These are phyloP conservation scores for Diplosphaera chodatii DNA, from an alignment of 139 green algal species.

Conservation along the genomic window DNA sequence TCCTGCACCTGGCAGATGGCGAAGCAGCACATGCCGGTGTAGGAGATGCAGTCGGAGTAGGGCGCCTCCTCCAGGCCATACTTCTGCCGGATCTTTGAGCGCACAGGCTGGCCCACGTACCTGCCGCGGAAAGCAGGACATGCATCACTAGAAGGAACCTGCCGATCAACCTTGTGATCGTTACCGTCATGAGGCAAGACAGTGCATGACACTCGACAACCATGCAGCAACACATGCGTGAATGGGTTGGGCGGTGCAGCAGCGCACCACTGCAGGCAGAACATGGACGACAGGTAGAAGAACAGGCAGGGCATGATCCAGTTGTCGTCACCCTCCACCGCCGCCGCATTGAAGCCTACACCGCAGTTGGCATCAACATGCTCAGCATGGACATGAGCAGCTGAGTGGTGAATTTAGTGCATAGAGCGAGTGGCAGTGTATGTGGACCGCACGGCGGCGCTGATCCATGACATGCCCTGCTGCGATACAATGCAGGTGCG, in stretches of 20 bases:
- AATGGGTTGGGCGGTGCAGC: too few species aligned
- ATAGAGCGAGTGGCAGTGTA: too few species aligned
- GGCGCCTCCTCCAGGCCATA: background rate
- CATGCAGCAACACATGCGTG: background rate
- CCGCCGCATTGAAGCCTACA: background rate
- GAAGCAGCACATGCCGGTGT: background rate
- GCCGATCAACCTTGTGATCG: too few species aligned
- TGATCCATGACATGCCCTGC: too few species aligned
- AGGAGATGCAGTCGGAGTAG: background rate
- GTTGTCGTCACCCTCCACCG: background rate
- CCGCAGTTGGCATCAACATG: too few species aligned
- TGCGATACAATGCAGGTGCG: too few species aligned
- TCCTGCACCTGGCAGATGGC: conserved; percentile 1
- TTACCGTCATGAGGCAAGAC: too few species aligned
- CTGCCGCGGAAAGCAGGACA: background rate
- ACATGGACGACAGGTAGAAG: background rate
- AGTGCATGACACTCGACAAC: background rate
- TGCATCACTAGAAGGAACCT: too few species aligned
- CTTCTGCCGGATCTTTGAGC: background rate
- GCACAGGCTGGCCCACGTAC: background rate
- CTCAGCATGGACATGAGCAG: too few species aligned
- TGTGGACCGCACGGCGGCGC: too few species aligned
- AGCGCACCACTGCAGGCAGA: background rate
- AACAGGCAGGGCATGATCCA: background rate
- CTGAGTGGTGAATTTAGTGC: too few species aligned